A percentile compares a stretch with the other conserved stretches of the same genome.
Evolutionary conservation across 2,329 filamentous ascomycete species (phyloP).

Genomic region (Fusarium ambrosium): DNA sequence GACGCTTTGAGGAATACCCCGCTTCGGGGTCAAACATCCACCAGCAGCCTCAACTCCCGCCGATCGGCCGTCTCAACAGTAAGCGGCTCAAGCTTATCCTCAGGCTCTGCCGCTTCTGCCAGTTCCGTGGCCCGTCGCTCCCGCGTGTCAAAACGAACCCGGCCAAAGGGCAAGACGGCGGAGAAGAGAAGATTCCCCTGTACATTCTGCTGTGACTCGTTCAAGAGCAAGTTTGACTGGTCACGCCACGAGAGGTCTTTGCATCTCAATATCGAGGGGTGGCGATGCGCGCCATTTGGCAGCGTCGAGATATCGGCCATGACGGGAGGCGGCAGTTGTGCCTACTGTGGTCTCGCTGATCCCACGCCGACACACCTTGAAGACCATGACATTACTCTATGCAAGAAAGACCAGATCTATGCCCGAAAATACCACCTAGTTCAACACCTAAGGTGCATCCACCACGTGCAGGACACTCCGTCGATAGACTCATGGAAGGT

Average conservation of each 20-base stretch:
- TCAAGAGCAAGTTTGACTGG: constrained; percentile 38
- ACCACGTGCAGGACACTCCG: constrained; percentile 52
- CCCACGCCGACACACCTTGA: not conserved
- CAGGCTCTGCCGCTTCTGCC: not conserved
- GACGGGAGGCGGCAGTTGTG: constrained; percentile 33
- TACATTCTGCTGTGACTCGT: constrained; percentile 37
- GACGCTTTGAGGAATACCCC: not conserved
- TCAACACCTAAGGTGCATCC: constrained; percentile 46
- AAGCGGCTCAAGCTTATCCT: not conserved
- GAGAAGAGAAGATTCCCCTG: constrained; percentile 22
- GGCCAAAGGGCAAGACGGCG: not conserved
- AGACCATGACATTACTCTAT: not conserved
- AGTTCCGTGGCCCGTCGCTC: not conserved
- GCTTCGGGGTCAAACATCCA: not conserved
- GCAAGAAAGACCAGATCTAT: constrained; percentile 2
- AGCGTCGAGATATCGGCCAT: constrained; percentile 21
- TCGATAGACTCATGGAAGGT: constrained; percentile 54
- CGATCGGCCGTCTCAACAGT: not conserved
- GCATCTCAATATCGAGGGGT: constrained; percentile 28
- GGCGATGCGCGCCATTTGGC: constrained; percentile 35
- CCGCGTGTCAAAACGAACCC: not conserved
- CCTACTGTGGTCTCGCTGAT: not conserved
- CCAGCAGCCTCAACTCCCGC: not conserved
- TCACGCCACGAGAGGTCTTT: constrained; percentile 32
- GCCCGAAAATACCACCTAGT: constrained; percentile 43